Percentiles rank a stretch among this genome's conserved stretches.
Evolutionary conservation across 805 yeast genomes (phyloP).

Genomic region (Scheffersomyces spartinae): DNA sequence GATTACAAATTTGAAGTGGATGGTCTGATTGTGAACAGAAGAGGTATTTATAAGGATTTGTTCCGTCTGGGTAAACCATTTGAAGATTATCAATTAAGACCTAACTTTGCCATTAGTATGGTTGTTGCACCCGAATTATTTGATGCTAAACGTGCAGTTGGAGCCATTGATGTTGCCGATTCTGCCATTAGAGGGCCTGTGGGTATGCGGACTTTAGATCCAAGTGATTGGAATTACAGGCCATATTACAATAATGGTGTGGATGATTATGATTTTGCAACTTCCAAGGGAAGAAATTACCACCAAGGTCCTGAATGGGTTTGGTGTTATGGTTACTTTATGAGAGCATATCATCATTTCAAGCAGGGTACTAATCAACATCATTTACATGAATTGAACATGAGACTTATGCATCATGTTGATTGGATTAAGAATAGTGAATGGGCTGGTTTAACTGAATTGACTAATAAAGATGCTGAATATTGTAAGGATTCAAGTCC

Average conservation of each 20-base stretch:
- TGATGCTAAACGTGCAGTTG: constrained; percentile 43
- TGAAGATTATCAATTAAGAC: constrained; percentile 89
- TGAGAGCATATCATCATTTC: constrained; percentile 61
- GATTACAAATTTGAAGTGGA: constrained; percentile 57
- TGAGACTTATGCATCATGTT: constrained; percentile 52
- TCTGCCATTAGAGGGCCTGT: constrained; percentile 69
- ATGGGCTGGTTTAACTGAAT: constrained; percentile 92
- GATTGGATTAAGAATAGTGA: constrained; percentile 62
- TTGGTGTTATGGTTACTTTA: constrained; percentile 81
- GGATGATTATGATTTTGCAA: constrained; percentile 79
- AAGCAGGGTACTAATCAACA: constrained; percentile 31
- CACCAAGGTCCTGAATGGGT: constrained; percentile 99
- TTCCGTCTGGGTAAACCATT: constrained; percentile 72
- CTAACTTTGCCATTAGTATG: constrained; percentile 89
- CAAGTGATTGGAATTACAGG: constrained; percentile 81
- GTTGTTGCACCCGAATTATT: constrained; percentile 92
- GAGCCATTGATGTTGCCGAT: constrained; percentile 68
- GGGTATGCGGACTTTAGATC: constrained; percentile 89
- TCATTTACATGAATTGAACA: constrained; percentile 46
- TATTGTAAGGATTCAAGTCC: constrained; percentile 83
- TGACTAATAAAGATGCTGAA: constrained; percentile 81
- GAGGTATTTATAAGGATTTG: constrained; percentile 90
- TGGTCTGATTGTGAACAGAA: constrained; percentile 58
- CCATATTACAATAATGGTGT: constrained; percentile 78
- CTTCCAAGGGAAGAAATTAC: constrained; percentile 90